phyloP scores from a whole-genome alignment of 2,329 filamentous ascomycete species.

The Mycocentrospora acerina region DNA sequence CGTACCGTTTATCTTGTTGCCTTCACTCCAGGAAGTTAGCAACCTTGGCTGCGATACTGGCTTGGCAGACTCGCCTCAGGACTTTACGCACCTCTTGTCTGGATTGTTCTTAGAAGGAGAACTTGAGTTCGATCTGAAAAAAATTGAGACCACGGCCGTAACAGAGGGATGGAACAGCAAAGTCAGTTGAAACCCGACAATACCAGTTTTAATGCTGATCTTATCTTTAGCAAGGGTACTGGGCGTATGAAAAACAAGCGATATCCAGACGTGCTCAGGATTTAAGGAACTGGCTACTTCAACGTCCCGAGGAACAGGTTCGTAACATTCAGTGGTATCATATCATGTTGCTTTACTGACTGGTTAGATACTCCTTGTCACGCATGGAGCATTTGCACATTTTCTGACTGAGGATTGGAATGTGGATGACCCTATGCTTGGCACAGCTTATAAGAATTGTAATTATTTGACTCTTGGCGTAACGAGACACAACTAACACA shows the following conservation, averaged over 20 bases:
- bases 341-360: slow-evolving; percentile 19
- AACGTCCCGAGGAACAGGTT: slow-evolving; percentile 31
- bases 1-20: slow-evolving; percentile 62
- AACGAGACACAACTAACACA: not conserved
- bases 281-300: slow-evolving; percentile 29
- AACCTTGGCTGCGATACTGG: slow-evolving; percentile 77
- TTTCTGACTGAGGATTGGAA: slow-evolving; percentile 80
- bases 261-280: slow-evolving; percentile 33
- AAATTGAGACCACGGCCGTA: slow-evolving; percentile 64
- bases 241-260: slow-evolving; percentile 29
- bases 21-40: slow-evolving; percentile 77
- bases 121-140: slow-evolving; percentile 48
- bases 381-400: slow-evolving; percentile 82
- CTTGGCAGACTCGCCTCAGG: slow-evolving; percentile 39
- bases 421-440: slow-evolving; percentile 30
- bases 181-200: slow-evolving; percentile 12
- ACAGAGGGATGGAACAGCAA: slow-evolving; percentile 73
- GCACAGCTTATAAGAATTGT: slow-evolving; percentile 38
- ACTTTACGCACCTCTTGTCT: slow-evolving; percentile 45
- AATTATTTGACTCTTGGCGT: not conserved
- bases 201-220: slow-evolving; percentile 1
- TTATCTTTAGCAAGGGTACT: slow-evolving; percentile 28
- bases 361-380: slow-evolving; percentile 70
- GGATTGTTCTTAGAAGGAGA: slow-evolving; percentile 58
- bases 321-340: not conserved